These are phyloP conservation scores for Elsinoe arachidis DNA, from an alignment of 2,329 filamentous ascomycete genomes.

Conservation along the genomic window DNA sequence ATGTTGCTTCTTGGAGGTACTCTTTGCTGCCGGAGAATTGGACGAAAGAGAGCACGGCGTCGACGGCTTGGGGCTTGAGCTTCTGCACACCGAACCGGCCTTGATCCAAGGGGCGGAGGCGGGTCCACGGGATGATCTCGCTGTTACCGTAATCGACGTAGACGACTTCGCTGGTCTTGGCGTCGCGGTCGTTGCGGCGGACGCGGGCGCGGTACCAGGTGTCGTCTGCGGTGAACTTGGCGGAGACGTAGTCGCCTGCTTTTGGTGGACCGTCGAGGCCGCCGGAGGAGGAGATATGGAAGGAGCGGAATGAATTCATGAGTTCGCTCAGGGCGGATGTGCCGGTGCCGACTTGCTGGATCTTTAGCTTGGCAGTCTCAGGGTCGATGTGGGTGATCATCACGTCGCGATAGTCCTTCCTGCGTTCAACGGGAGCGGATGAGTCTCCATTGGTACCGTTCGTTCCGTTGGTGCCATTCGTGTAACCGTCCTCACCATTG, in stretches of 20 bases:
- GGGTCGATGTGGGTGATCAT: conserved; percentile 82
- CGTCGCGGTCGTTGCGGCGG: conserved; percentile 83
- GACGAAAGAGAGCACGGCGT: conserved; percentile 78
- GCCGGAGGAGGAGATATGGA: conserved; percentile 80
- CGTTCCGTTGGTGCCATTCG: conserved; percentile 37
- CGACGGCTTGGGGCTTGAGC: conserved; percentile 77
- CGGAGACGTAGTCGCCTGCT: conserved; percentile 82
- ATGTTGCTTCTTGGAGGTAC: conserved; percentile 73
- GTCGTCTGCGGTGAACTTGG: conserved; percentile 79
- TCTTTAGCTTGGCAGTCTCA: conserved; percentile 69
- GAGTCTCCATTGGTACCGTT: conserved; percentile 38
- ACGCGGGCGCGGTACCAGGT: conserved; percentile 93
- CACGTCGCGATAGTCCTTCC: conserved; percentile 90
- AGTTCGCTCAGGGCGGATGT: conserved; percentile 76
- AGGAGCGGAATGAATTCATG: conserved; percentile 84
- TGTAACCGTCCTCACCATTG: conserved; percentile 33
- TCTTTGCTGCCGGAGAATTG: conserved; percentile 76
- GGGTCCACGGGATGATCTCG: conserved; percentile 77
- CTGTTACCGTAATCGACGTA: conserved; percentile 97
- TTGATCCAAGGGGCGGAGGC: conserved; percentile 71
- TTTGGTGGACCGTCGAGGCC: conserved; percentile 71
- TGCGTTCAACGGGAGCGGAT: conserved; percentile 49
- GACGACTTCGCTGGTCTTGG: conserved; percentile 79
- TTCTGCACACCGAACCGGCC: conserved; percentile 70
- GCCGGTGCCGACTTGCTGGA: conserved; percentile 82